phyloP scores from a whole-genome alignment of 2,329 filamentous ascomycete genomes.

The Ascochyta koolunga region DNA sequence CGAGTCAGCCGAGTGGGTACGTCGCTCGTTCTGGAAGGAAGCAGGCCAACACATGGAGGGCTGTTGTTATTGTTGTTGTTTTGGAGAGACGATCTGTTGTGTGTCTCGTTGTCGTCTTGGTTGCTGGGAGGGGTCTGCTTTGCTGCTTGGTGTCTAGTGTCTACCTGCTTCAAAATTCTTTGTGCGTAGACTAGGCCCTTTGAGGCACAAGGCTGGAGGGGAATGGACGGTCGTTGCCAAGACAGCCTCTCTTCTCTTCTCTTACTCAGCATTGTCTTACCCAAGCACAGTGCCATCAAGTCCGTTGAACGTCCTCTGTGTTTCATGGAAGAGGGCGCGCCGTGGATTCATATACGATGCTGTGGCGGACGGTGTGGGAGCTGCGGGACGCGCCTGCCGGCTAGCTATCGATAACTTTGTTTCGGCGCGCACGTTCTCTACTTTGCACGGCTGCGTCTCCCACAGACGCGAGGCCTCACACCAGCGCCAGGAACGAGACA shows the following conservation, averaged over 20 bases:
- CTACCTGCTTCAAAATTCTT: not conserved
- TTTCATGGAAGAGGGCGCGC: slow-evolving; percentile 8
- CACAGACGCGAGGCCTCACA: slow-evolving; percentile 30
- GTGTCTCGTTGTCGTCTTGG: not conserved
- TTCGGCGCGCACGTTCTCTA: slow-evolving; percentile 14
- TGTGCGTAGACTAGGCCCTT: slow-evolving; percentile 7
- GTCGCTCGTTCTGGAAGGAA: slow-evolving; percentile 25
- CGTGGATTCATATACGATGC: slow-evolving; percentile 10
- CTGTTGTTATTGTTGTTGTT: slow-evolving; percentile 9
- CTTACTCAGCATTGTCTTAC: not conserved
- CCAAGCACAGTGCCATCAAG: slow-evolving; percentile 4
- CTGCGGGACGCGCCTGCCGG: slow-evolving; percentile 20
- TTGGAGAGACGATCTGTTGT: not conserved
- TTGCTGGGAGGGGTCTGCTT: not conserved
- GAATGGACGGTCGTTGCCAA: not conserved
- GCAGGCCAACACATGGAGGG: slow-evolving; percentile 9
- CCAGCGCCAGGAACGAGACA: slow-evolving; percentile 22
- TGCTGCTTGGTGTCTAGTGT: slow-evolving; percentile 6
- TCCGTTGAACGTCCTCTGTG: not conserved
- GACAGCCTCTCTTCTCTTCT: slow-evolving; percentile 3
- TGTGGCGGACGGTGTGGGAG: slow-evolving; percentile 18
- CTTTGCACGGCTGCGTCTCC: slow-evolving; percentile 8
- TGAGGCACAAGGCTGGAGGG: not conserved
- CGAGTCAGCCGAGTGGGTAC: slow-evolving; percentile 15
- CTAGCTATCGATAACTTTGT: slow-evolving; percentile 27